Conservation (phyloP, 2,329 filamentous ascomycete genomes). For the Falciphora oryzae region DNA sequence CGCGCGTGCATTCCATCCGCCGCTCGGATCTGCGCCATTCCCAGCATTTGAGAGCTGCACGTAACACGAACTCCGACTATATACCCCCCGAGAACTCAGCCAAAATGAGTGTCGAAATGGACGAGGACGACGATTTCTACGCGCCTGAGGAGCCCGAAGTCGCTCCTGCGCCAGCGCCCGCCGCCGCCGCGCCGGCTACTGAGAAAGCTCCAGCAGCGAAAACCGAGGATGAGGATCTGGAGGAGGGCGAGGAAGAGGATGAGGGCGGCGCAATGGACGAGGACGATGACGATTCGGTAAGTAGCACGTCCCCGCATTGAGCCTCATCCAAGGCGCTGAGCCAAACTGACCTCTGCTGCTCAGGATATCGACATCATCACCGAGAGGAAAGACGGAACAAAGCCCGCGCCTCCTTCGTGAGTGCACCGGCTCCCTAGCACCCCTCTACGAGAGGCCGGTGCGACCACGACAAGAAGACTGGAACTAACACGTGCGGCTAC, state of each 20-base stretch:
- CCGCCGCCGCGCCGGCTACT: conserved; percentile 17
- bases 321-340: background rate
- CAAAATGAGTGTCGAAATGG: conserved; percentile 46
- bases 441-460: background rate
- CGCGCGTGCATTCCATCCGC: background rate
- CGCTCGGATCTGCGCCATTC: background rate
- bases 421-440: conserved; percentile 20
- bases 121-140: conserved; percentile 65
- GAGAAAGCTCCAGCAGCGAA: conserved; percentile 18
- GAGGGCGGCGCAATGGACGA: conserved; percentile 56
- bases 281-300: conserved; percentile 50
- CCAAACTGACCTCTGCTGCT: background rate
- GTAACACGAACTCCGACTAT: background rate
- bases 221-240: conserved; percentile 46
- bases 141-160: conserved; percentile 50
- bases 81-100: background rate
- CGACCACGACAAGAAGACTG: background rate
- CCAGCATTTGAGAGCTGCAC: too few relatives aligned
- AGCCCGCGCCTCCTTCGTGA: conserved; percentile 53
- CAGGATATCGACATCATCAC: conserved; percentile 65
- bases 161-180: conserved; percentile 20
- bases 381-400: conserved; percentile 59
- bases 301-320: conserved; percentile 9
- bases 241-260: conserved; percentile 60
- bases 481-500: background rate